A percentile compares a stretch with the other conserved stretches of the same genome.
These are phyloP conservation scores for Fragilaria radians DNA, from an alignment of 108 stramenopile genomes.

Conservation along the genomic window DNA sequence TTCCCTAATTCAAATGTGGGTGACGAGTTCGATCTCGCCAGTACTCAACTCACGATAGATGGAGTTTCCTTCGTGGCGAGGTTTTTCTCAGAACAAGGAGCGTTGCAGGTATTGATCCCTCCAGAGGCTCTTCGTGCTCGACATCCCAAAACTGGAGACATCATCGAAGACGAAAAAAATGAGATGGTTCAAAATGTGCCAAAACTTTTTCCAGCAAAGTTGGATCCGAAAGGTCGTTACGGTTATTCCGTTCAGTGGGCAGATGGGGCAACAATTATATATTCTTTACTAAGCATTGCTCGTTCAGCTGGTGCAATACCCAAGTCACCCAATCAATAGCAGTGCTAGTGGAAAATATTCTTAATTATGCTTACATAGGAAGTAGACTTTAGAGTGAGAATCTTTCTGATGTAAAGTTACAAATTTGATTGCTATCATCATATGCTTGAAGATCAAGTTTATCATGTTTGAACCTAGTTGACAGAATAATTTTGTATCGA, in stretches of 20 bases:
- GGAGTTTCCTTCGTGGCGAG: conserved; percentile 39
- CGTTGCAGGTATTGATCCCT: conserved; percentile 43
- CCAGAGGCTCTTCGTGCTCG: conserved; percentile 42
- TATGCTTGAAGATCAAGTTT: no score
- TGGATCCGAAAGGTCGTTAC: conserved; percentile 71
- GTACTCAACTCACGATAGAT: conserved; percentile 48
- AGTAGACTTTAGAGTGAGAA: no score
- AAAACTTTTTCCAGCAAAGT: conserved; percentile 37
- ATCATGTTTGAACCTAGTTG: no score
- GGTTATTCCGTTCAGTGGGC: conserved; percentile 83
- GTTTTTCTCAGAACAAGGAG: conserved; percentile 73
- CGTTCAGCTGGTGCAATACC: conserved; percentile 53
- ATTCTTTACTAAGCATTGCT: conserved; percentile 60
- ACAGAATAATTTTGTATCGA: no score
- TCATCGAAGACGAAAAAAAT: conserved; percentile 13
- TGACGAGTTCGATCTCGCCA: conserved; percentile 50
- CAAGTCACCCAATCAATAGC: no score
- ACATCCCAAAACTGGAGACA: conserved; percentile 71
- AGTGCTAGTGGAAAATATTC: no score
- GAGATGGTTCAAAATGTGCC: conserved; percentile 26
- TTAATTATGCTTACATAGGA: no score
- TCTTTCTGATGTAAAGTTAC: no score
- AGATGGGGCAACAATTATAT: conserved; percentile 78
- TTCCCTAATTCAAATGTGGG: conserved; percentile 27
- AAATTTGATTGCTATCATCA: neutral